phyloP scores from a whole-genome alignment of 176 grass and related monocot genomes.

The Oryza rufipogon region DNA sequence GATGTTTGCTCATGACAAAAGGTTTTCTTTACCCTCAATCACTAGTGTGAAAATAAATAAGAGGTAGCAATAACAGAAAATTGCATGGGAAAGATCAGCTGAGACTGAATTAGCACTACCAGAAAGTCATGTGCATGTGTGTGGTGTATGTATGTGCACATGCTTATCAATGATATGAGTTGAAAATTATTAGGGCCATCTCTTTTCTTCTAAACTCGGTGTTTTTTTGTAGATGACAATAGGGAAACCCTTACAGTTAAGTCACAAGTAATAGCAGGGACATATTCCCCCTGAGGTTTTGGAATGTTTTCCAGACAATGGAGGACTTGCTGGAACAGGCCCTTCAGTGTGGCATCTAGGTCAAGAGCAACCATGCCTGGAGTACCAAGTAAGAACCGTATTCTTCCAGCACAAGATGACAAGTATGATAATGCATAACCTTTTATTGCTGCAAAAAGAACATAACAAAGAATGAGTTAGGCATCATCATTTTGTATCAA shows the following conservation, averaged over 20 bases:
- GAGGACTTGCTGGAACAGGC: slow-evolving; percentile 94
- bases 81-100: not conserved
- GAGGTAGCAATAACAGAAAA: not conserved
- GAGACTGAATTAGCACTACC: not conserved
- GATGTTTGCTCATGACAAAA: not conserved
- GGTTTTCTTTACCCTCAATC: not conserved
- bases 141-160: not conserved
- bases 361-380: slow-evolving; percentile 99
- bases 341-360: slow-evolving; percentile 84
- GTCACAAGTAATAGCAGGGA: slow-evolving; percentile 74
- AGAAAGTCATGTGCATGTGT: not conserved
- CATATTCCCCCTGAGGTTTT: slow-evolving; percentile 83
- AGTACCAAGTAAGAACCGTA: slow-evolving; percentile 96
- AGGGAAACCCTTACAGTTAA: slow-evolving; percentile 60
- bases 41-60: not conserved
- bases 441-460: slow-evolving; percentile 83
- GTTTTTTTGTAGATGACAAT: slow-evolving; percentile 4
- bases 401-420: slow-evolving; percentile 86
- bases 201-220: not conserved
- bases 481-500: slow-evolving; percentile 1
- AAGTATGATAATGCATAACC: slow-evolving; percentile 95
- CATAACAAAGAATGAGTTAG: slow-evolving; percentile 23
- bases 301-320: slow-evolving; percentile 93
- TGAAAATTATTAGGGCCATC: not conserved
- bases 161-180: not conserved